phyloP scores from a whole-genome alignment of 495 filamentous ascomycete genomes.

The Immersiella caudata region DNA sequence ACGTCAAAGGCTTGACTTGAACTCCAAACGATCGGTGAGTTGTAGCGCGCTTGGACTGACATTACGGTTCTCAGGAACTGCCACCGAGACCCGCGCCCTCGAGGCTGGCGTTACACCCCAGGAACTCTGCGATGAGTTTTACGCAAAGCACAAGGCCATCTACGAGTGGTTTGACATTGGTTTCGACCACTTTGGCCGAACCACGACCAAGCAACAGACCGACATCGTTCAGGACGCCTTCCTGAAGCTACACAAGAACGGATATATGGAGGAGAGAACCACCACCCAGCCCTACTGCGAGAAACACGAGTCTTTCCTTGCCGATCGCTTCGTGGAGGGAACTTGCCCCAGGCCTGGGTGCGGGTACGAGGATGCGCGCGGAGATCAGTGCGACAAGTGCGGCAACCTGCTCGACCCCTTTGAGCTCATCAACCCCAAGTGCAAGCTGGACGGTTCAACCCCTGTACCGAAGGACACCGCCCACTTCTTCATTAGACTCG shows the following conservation, averaged over 20 bases:
- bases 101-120: conserved; percentile 63
- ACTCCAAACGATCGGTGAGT: background rate
- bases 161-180: conserved; percentile 82
- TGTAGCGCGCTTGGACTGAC: background rate
- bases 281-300: conserved; percentile 83
- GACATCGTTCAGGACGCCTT: conserved; percentile 87
- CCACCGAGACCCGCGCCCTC: conserved; percentile 73
- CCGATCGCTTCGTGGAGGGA: conserved; percentile 92
- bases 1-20: conserved; percentile 2
- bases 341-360: conserved; percentile 70
- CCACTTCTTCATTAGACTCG: conserved; percentile 72
- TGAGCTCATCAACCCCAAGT: conserved; percentile 59
- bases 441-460: conserved; percentile 80
- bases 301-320: conserved; percentile 79
- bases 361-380: conserved; percentile 76
- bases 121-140: conserved; percentile 83
- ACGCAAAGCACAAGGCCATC: conserved; percentile 77
- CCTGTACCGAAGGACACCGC: conserved; percentile 67
- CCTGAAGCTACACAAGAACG: conserved; percentile 71
- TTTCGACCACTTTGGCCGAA: conserved; percentile 85
- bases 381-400: conserved; percentile 81
- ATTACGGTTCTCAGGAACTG: conserved; percentile 52
- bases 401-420: conserved; percentile 75
- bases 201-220: conserved; percentile 79
- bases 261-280: conserved; percentile 78